These are phyloP conservation scores for Ceratocystiopsis brevicomis DNA, from an alignment of 2,329 filamentous ascomycete species.

Conservation along the genomic window DNA sequence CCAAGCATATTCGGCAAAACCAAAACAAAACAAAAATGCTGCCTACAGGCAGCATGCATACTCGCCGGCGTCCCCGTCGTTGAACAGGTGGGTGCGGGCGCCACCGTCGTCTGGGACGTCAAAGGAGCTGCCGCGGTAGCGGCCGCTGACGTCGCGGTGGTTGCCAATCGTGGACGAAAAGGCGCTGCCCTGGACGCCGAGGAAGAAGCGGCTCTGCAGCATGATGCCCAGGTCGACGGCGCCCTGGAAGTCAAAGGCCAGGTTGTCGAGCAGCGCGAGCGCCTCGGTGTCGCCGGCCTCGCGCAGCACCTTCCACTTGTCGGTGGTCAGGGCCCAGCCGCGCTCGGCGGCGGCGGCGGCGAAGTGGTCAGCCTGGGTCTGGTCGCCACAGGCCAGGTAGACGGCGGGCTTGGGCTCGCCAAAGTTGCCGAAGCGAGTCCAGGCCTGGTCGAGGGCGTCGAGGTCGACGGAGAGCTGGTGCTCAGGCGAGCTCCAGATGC, in stretches of 20 bases:
- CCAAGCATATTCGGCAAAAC: not conserved
- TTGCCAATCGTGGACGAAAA: slow-evolving; percentile 16
- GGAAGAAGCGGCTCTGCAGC: slow-evolving; percentile 15
- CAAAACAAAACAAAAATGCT: too few species aligned
- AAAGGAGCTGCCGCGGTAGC: slow-evolving; percentile 18
- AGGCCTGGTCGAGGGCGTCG: slow-evolving; percentile 17
- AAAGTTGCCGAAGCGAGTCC: slow-evolving; percentile 11
- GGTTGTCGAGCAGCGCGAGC: slow-evolving; percentile 10
- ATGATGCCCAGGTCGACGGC: slow-evolving; percentile 17
- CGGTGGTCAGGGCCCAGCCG: slow-evolving; percentile 16
- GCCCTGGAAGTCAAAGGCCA: slow-evolving; percentile 18
- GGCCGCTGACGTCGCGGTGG: slow-evolving; percentile 15
- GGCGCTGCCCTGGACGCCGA: slow-evolving; percentile 17
- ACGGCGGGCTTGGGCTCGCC: slow-evolving; percentile 12
- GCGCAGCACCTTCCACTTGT: slow-evolving; percentile 15
- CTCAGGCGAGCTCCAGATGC: slow-evolving; percentile 18
- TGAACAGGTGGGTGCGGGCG: slow-evolving; percentile 16
- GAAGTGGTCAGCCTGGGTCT: slow-evolving; percentile 15
- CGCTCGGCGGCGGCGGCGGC: slow-evolving; percentile 12
- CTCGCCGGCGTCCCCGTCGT: slow-evolving; percentile 14
- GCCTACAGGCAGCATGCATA: slow-evolving; percentile 17
- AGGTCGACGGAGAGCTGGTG: slow-evolving; percentile 17
- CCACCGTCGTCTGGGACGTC: slow-evolving; percentile 12
- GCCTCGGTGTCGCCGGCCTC: slow-evolving; percentile 8
- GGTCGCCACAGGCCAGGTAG: slow-evolving; percentile 18